These are phyloP conservation scores for Diplosphaera chodatii DNA, from an alignment of 139 green algal genomes.

Conservation along the genomic window DNA sequence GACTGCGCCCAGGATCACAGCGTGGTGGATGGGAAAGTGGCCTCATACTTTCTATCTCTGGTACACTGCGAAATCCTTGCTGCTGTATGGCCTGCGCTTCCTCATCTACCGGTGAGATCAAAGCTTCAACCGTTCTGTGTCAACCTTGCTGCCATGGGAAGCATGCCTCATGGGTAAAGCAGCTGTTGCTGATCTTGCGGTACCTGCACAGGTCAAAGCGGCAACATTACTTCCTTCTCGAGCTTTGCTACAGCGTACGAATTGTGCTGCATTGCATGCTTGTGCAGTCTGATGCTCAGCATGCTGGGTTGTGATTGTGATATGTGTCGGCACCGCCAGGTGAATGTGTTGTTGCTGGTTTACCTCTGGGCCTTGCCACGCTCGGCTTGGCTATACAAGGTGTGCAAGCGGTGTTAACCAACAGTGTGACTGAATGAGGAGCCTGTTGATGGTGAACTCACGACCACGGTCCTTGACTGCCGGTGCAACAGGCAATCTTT, in stretches of 20 bases:
- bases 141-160: too few relatives aligned
- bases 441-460: too few relatives aligned
- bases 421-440: too few relatives aligned
- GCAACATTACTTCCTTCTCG: neutral
- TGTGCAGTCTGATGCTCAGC: too few relatives aligned
- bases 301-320: too few relatives aligned
- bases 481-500: conserved; percentile 65
- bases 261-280: too few relatives aligned
- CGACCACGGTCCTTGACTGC: too few relatives aligned
- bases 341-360: neutral
- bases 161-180: too few relatives aligned
- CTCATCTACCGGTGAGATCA: neutral
- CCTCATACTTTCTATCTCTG: neutral
- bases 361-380: neutral
- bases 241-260: neutral
- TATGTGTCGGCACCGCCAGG: too few relatives aligned
- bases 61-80: neutral
- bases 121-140: too few relatives aligned
- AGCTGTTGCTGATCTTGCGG: too few relatives aligned
- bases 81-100: neutral
- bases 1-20: neutral
- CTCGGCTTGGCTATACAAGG: neutral
- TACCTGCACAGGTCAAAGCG: neutral
- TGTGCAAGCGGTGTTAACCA: too few relatives aligned
- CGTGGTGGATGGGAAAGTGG: neutral